Conservation (phyloP, 148 eudicot genomes). For the Rhododendron ferrugineum region DNA sequence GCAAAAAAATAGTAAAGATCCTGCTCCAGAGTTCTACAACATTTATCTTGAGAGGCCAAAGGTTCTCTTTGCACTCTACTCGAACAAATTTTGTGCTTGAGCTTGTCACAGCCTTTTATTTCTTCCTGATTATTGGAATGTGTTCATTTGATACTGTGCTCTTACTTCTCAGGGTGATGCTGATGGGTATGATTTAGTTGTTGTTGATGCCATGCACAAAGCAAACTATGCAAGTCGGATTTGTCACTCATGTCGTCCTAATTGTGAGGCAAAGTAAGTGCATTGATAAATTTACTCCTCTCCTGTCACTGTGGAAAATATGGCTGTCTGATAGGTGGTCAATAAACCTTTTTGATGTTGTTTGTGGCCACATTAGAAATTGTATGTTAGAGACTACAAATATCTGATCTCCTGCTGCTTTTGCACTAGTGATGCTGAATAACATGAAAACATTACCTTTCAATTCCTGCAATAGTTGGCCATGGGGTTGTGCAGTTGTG, state of each 20-base stretch:
- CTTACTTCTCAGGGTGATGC: conserved; percentile 79
- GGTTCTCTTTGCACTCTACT: conserved; percentile 33
- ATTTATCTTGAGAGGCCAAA: conserved; percentile 97
- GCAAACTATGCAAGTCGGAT: conserved; percentile 99
- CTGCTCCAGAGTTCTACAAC: conserved; percentile 95
- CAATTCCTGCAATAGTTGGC: neutral
- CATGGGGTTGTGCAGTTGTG: neutral
- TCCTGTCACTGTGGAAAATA: neutral
- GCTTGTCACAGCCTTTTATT: neutral
- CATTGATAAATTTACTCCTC: conserved; percentile 2
- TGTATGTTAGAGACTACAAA: neutral
- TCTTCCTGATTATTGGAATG: conserved; percentile 4
- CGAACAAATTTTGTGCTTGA: neutral
- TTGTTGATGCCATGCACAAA: conserved; percentile 99
- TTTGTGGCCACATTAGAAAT: neutral
- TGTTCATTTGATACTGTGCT: neutral
- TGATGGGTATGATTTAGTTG: conserved; percentile 96
- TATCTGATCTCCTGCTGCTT: neutral
- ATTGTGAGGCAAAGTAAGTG: conserved; percentile 97
- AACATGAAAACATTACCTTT: neutral
- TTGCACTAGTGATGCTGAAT: neutral
- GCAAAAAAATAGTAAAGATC: conserved; percentile 84
- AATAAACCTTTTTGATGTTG: neutral
- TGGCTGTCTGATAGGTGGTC: conserved; percentile 1
- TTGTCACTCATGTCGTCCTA: conserved; percentile 96